These are phyloP conservation scores for Diversispora epigaea DNA, from an alignment of 192 early-diverging fungal species.

Conservation along the genomic window DNA sequence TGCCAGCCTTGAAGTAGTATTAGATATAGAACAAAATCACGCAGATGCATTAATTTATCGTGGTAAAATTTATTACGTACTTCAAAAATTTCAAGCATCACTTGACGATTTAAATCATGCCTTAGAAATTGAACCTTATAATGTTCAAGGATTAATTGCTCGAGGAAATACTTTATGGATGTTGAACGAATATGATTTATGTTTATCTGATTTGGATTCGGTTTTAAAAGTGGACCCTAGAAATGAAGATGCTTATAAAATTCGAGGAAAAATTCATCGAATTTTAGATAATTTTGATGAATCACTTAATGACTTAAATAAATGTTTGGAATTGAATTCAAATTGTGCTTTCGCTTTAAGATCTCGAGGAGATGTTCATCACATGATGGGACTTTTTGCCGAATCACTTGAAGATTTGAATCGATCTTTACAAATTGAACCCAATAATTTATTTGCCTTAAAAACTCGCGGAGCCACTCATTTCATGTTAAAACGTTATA, in stretches of 20 bases:
- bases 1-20: not conserved
- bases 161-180: too few species aligned
- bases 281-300: not conserved
- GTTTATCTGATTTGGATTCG: not conserved
- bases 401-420: not conserved
- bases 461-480: not conserved
- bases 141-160: not conserved
- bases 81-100: not conserved
- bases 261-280: too few species aligned
- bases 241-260: not conserved
- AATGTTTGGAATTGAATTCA: not conserved
- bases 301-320: constrained; percentile 1
- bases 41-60: not conserved
- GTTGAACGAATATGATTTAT: not conserved
- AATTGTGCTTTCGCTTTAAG: constrained; percentile 13
- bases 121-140: not conserved
- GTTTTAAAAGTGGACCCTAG: not conserved
- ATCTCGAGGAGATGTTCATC: constrained; percentile 11
- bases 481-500: too few species aligned
- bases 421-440: constrained; percentile 16
- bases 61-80: not conserved
- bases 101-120: not conserved
- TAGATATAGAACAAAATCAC: not conserved
- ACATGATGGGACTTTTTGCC: not conserved
- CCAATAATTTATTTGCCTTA: constrained; percentile 11